Evolutionary conservation across 2,329 filamentous ascomycete species (phyloP), one percentile per base, ranked within the genome.

Genomic region (Sporothrix sp.): DNA sequence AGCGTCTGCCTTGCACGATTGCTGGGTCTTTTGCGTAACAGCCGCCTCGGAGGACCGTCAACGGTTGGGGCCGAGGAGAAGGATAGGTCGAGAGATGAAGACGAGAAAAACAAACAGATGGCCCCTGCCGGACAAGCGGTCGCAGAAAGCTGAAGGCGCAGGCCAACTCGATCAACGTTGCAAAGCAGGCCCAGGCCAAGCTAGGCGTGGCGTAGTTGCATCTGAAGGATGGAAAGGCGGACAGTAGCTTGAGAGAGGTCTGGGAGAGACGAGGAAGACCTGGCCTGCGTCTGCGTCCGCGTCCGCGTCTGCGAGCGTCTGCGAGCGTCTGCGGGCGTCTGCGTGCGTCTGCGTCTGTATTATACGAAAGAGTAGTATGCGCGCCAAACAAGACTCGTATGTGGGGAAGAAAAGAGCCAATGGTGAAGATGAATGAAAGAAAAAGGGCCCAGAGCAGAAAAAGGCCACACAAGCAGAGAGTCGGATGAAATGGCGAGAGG

Each of bases 121-220:
- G 25, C 25, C 10, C 33, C 11, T 47, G 47, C 30, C 47, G 42
- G 11, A 40, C 18, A 28, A 52, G 18, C 35, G 52, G 49, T 35
- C 49, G 35, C 35, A 50, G 35, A 33, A 30, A 52, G 52, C 45
- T 52, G 50, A 52, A 45, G 33, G 45, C 28, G 49, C 39, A 49
- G 49, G 18, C 25, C 18, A 27, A 37, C 48, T 39, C 28, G 43
- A 37, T 33, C 9, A 33, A 16, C 10, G 21, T 27, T 14, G 20
- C 25, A 10, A 32, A 28, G 35, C 13, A 20, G 25, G 46, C n/a
- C 20, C 20, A 32, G 39, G 21, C 27, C 36, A 33, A 36, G 33
- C 30, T 28, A 16, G 43, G 37, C 37, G 52, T 30, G 52, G 48
- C 52, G 52, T 51, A 48, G 52, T 39, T 45, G 43, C 50, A 51